Conservation (phyloP, 306 rosid genomes). For the Cajanus cajan region DNA sequence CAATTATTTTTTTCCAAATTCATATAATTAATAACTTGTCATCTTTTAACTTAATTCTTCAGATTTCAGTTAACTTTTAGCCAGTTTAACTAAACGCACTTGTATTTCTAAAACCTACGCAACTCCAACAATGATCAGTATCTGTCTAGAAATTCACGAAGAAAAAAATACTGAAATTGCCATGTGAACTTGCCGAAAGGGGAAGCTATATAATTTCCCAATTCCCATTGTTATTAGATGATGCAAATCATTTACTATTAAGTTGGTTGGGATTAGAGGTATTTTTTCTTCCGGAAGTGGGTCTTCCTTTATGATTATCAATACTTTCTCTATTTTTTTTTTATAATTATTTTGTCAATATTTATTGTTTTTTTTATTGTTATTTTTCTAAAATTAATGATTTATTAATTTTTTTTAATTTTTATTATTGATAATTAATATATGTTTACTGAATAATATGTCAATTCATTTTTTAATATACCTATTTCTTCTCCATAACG, state of each 20-base stretch:
- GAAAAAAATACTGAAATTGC: not conserved
- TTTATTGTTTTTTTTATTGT: too few relatives aligned
- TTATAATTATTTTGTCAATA: too few relatives aligned
- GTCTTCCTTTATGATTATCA: not conserved
- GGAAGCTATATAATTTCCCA: conserved; percentile 13
- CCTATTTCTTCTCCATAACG: too few relatives aligned
- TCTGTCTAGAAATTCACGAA: not conserved
- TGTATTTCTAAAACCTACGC: not conserved
- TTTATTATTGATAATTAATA: too few relatives aligned
- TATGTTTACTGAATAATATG: too few relatives aligned
- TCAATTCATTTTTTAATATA: too few relatives aligned
- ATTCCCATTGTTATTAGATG: not conserved
- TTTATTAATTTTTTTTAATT: too few relatives aligned
- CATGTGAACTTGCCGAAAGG: conserved; percentile 3
- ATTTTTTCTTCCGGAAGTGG: not conserved
- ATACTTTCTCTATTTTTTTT: too few relatives aligned
- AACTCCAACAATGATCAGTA: not conserved
- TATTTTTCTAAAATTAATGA: too few relatives aligned
- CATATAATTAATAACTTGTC: too few relatives aligned
- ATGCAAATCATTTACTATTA: conserved; percentile 7
- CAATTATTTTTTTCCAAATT: too few relatives aligned
- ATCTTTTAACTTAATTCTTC: not conserved
- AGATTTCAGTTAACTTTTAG: not conserved
- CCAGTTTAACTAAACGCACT: not conserved
- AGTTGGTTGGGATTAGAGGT: not conserved